phyloP scores from a whole-genome alignment of 306 rosid species.

The Fragaria ananassa region DNA sequence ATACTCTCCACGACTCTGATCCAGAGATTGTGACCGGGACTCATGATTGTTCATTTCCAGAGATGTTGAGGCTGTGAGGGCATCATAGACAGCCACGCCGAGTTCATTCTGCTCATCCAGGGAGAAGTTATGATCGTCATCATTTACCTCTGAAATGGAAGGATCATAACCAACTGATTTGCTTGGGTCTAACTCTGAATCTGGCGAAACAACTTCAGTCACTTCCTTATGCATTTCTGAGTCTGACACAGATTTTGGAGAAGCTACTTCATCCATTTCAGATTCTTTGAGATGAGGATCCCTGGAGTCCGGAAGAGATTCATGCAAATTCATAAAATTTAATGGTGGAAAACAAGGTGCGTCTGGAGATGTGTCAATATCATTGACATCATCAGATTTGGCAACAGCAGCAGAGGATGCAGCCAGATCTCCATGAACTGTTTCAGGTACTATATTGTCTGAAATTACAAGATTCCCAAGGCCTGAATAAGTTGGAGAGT shows the following conservation, averaged over 20 bases:
- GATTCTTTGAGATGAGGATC: constrained; percentile 30
- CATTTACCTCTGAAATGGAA: constrained; percentile 31
- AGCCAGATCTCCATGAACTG: constrained; percentile 15
- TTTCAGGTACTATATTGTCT: constrained; percentile 22
- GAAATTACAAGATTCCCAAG: constrained; percentile 26
- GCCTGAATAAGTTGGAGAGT: constrained; percentile 21
- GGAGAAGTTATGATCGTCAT: constrained; percentile 29
- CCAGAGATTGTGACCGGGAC: constrained; percentile 31
- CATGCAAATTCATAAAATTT: constrained; percentile 27
- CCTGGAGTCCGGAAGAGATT: constrained; percentile 29
- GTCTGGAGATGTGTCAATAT: constrained; percentile 33
- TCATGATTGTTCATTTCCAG: constrained; percentile 28
- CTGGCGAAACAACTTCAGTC: constrained; percentile 31
- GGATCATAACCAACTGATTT: constrained; percentile 28
- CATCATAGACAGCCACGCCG: constrained; percentile 32
- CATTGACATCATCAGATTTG: constrained; percentile 21
- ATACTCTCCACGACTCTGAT: constrained; percentile 29
- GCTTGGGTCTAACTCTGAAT: constrained; percentile 27
- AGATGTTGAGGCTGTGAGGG: constrained; percentile 28
- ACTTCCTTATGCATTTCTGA: constrained; percentile 27
- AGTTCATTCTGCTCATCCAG: constrained; percentile 29
- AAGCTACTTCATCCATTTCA: constrained; percentile 40
- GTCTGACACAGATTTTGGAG: constrained; percentile 32
- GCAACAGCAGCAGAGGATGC: constrained; percentile 11
- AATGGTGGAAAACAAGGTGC: constrained; percentile 34